phyloP scores from a whole-genome alignment of 1,139 yeast species.

The Hyphopichia khmerensis region DNA sequence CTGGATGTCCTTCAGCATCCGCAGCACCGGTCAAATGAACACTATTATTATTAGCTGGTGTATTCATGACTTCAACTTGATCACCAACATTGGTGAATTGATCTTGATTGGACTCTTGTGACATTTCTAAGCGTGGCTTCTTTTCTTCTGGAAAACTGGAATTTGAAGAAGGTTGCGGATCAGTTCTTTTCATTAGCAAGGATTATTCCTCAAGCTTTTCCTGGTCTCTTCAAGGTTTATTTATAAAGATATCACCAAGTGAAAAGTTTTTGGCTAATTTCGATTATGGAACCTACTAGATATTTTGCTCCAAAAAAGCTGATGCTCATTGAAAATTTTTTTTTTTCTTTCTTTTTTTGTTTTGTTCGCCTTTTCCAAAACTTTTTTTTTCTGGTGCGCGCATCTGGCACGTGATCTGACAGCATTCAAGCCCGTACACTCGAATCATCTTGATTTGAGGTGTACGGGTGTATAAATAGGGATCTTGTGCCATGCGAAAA shows the following conservation, averaged over 20 bases:
- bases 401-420: too few relatives aligned
- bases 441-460: too few relatives aligned
- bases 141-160: conserved; percentile 5
- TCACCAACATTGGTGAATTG: conserved; percentile 58
- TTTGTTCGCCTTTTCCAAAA: too few relatives aligned
- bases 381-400: too few relatives aligned
- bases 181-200: conserved; percentile 21
- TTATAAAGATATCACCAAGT: too few relatives aligned
- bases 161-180: conserved; percentile 10
- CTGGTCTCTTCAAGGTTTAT: too few relatives aligned
- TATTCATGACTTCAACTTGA: conserved; percentile 42
- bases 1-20: conserved; percentile 94
- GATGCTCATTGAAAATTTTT: conserved; percentile 5
- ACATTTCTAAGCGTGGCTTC: conserved; percentile 8
- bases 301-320: not conserved
- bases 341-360: too few relatives aligned
- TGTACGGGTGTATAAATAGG: not conserved
- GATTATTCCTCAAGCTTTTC: not conserved
- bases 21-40: conserved; percentile 55
- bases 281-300: conserved; percentile 1
- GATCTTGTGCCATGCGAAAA: not conserved
- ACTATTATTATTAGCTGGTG: conserved; percentile 11
- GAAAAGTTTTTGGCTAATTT: too few relatives aligned
- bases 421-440: too few relatives aligned
- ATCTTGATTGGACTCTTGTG: conserved; percentile 1